A percentile compares a stretch with the other conserved stretches of the same genome.
phyloP scores from a whole-genome alignment of 352 stramenopile species.

The Phytophthora syringae region DNA sequence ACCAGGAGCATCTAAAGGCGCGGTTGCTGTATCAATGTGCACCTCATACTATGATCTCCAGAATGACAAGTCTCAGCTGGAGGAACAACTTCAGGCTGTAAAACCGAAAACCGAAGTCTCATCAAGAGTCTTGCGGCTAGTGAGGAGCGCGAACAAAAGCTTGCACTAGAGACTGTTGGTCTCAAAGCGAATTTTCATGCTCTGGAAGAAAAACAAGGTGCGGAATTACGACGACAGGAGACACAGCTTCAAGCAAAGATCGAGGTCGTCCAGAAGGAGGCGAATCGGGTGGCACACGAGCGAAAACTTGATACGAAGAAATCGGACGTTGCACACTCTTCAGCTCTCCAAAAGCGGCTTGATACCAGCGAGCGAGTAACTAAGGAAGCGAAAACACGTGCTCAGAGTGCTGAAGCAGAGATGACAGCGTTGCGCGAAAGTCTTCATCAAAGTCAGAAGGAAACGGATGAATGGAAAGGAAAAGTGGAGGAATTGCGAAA shows the following conservation, averaged over 20 bases:
- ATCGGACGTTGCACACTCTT: constrained; percentile 20
- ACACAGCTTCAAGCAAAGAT: constrained; percentile 53
- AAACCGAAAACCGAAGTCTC: constrained; percentile 42
- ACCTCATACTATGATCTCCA: constrained; percentile 89
- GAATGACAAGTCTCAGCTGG: constrained; percentile 65
- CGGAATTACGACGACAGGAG: constrained; percentile 46
- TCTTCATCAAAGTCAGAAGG: constrained; percentile 12
- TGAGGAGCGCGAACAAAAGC: constrained; percentile 29
- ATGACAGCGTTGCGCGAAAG: constrained; percentile 6
- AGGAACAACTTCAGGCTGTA: constrained; percentile 41
- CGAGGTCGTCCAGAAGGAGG: constrained; percentile 54
- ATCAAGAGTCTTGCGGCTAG: constrained; percentile 30
- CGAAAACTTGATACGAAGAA: constrained; percentile 57
- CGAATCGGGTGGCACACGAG: constrained; percentile 57
- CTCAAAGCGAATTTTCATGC: constrained; percentile 54
- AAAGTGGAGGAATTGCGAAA: constrained; percentile 26
- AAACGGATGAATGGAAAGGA: constrained; percentile 29
- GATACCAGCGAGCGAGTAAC: constrained; percentile 28
- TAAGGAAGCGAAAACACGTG: constrained; percentile 14
- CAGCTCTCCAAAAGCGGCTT: constrained; percentile 29
- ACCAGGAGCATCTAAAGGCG: constrained; percentile 37
- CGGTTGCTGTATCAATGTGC: constrained; percentile 66
- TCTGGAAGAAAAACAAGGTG: constrained; percentile 56
- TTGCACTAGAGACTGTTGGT: constrained; percentile 35
- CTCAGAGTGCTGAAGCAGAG: constrained; percentile 35